phyloP scores from a whole-genome alignment of 1,284 basidiomycete species.

The Austroboletus sp. region DNA sequence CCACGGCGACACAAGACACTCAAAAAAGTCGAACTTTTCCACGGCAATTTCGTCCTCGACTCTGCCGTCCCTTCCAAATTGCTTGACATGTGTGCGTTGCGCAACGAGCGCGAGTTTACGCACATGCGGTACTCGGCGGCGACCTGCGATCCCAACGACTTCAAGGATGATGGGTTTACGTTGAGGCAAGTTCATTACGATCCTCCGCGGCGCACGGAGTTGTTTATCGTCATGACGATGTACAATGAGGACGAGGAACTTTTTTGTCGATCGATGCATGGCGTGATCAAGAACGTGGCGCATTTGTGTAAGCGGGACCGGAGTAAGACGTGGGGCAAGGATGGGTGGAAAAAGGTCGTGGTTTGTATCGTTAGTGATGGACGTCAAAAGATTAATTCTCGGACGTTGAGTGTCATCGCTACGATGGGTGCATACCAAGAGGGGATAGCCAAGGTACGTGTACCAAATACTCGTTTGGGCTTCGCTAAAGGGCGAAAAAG shows the following conservation, averaged over 20 bases:
- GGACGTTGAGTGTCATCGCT: conserved; percentile 80
- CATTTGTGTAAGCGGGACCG: conserved; percentile 77
- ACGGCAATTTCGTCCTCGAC: conserved; percentile 87
- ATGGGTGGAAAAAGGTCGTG: conserved; percentile 92
- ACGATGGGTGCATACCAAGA: conserved; percentile 85
- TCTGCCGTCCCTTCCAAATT: conserved; percentile 80
- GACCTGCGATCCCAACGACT: conserved; percentile 91
- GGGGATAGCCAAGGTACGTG: conserved; percentile 76
- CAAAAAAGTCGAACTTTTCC: conserved; percentile 83
- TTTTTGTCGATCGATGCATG: conserved; percentile 85
- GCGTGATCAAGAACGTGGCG: conserved; percentile 83
- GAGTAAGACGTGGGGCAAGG: conserved; percentile 91
- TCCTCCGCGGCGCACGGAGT: conserved; percentile 76
- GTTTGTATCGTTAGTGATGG: conserved; percentile 50
- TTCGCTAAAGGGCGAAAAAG: conserved; percentile 27
- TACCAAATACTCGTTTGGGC: neutral
- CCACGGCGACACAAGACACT: conserved; percentile 85
- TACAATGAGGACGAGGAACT: conserved; percentile 73
- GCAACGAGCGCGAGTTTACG: conserved; percentile 83
- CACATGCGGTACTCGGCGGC: conserved; percentile 91
- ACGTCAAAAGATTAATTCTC: conserved; percentile 76
- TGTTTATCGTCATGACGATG: conserved; percentile 81
- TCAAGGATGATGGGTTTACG: conserved; percentile 73
- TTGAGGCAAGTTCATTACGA: conserved; percentile 79
- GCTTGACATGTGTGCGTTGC: conserved; percentile 67